Conservation (phyloP, 1,284 basidiomycete genomes). For the Puccinia novopanici region DNA sequence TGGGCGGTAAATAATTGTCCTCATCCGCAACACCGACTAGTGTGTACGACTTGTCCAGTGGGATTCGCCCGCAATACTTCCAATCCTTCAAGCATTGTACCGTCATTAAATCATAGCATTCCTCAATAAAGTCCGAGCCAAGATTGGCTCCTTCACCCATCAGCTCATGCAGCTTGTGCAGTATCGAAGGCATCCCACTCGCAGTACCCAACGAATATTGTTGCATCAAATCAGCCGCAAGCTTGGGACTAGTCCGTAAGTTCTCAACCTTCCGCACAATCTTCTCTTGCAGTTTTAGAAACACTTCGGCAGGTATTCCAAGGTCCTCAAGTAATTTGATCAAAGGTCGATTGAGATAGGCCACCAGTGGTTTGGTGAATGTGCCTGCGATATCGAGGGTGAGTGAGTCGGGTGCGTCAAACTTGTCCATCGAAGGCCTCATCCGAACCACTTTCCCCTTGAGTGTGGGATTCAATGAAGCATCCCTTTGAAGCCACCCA, state of each 20-base stretch:
- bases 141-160: constrained; percentile 61
- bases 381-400: constrained; percentile 71
- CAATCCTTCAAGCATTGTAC: constrained; percentile 69
- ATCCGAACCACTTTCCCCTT: constrained; percentile 65
- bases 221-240: constrained; percentile 64
- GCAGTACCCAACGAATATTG: constrained; percentile 64
- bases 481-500: constrained; percentile 73
- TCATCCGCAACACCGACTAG: constrained; percentile 78
- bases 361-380: constrained; percentile 66
- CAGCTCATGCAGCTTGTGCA: constrained; percentile 64
- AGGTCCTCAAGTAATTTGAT: constrained; percentile 70
- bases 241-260: constrained; percentile 65
- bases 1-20: constrained; percentile 67
- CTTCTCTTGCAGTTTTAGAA: constrained; percentile 65
- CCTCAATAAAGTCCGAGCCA: constrained; percentile 61
- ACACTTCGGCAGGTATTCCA: constrained; percentile 66
- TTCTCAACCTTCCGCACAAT: constrained; percentile 65
- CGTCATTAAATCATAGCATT: constrained; percentile 66
- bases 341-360: constrained; percentile 62
- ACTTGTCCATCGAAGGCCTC: constrained; percentile 74
- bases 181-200: constrained; percentile 64
- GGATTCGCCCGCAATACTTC: constrained; percentile 69
- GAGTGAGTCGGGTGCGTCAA: constrained; percentile 65
- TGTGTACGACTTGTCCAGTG: constrained; percentile 68
- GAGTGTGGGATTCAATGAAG: constrained; percentile 67